These are phyloP conservation scores for Cyclotella distinguenda DNA, from an alignment of 108 stramenopile genomes.

Conservation along the genomic window DNA sequence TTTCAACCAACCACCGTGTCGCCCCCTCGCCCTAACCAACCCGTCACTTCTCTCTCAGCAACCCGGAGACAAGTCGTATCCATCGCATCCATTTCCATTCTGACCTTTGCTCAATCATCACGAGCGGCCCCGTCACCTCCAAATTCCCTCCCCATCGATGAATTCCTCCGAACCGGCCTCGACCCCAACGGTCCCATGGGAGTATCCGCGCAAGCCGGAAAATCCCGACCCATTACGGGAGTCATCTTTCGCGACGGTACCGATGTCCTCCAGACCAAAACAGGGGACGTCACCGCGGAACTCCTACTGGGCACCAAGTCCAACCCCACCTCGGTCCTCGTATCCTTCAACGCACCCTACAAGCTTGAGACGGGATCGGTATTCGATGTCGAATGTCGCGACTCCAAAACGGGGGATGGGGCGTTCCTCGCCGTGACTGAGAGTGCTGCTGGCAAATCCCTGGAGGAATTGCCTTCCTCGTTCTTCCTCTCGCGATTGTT, in stretches of 20 bases:
- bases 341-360: slow-evolving; percentile 66
- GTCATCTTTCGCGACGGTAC: slow-evolving; percentile 77
- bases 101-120: not conserved
- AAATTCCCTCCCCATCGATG: slow-evolving; percentile 57
- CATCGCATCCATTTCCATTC: not conserved
- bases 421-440: slow-evolving; percentile 77
- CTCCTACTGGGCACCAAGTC: slow-evolving; percentile 57
- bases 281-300: slow-evolving; percentile 72
- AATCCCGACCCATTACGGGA: slow-evolving; percentile 71
- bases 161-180: slow-evolving; percentile 66
- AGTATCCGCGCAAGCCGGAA: slow-evolving; percentile 77
- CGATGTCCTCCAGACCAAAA: slow-evolving; percentile 58
- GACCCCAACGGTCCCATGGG: slow-evolving; percentile 72
- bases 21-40: not conserved
- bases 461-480: slow-evolving; percentile 58
- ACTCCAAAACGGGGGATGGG: slow-evolving; percentile 74
- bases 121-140: slow-evolving; percentile 55
- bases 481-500: slow-evolving; percentile 69
- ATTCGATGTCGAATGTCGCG: slow-evolving; percentile 83
- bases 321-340: slow-evolving; percentile 53
- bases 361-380: slow-evolving; percentile 62
- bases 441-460: slow-evolving; percentile 42
- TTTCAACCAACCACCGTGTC: not conserved
- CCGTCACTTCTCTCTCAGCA: too few relatives aligned
- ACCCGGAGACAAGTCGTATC: slow-evolving; percentile 4